These are phyloP conservation scores for Clonostachys sp. DNA, from an alignment of 2,329 filamentous ascomycete species.

Conservation along the genomic window DNA sequence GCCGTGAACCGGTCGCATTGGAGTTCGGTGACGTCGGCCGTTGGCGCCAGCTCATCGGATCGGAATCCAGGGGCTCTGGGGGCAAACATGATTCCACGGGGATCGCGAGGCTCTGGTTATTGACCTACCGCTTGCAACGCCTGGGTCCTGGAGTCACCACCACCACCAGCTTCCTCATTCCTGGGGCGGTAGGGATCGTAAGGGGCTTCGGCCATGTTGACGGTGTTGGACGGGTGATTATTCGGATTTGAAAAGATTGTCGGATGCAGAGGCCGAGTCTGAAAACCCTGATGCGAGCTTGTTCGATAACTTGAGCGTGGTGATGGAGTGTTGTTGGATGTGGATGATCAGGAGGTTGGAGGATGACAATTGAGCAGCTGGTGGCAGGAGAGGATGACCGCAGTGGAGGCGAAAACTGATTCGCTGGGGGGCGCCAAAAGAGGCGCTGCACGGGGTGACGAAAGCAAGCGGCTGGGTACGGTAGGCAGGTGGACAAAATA, in stretches of 20 bases:
- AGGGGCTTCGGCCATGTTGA: slow-evolving; percentile 54
- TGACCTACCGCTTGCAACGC: slow-evolving; percentile 79
- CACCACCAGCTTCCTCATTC: slow-evolving; percentile 33
- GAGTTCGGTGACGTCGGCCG: background rate
- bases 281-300: background rate
- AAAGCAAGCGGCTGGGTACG: slow-evolving; percentile 6
- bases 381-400: background rate
- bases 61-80: too few species aligned
- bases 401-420: slow-evolving; percentile 12
- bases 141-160: slow-evolving; percentile 46
- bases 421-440: slow-evolving; percentile 11
- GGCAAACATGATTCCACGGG: too few species aligned
- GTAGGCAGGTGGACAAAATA: too few species aligned
- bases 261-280: background rate
- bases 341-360: background rate
- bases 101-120: slow-evolving; percentile 2
- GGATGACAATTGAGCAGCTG: background rate
- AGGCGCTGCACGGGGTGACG: slow-evolving; percentile 20
- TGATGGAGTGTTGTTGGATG: background rate
- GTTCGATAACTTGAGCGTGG: background rate
- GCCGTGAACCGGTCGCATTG: background rate
- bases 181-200: slow-evolving; percentile 89
- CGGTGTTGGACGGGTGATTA: background rate
- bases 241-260: background rate
- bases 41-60: too few species aligned